Conservation (phyloP, 495 filamentous ascomycete species). For the Xylaria bambusicola region DNA sequence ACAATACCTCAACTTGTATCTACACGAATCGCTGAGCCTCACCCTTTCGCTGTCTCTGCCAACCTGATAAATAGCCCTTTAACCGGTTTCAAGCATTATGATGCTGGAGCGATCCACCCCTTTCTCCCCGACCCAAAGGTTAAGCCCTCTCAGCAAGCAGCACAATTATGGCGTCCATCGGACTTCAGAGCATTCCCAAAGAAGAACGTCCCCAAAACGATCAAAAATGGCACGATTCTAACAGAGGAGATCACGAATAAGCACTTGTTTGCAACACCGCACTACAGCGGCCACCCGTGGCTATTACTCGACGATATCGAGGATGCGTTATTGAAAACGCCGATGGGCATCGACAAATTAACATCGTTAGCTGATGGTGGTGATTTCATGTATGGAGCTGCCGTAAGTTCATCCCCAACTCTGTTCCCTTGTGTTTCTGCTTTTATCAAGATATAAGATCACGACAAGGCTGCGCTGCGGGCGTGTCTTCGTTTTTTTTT, state of each 20-base stretch:
- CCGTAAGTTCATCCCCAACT: neutral
- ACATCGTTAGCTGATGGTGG: conserved; percentile 7
- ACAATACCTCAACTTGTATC: conserved; percentile 56
- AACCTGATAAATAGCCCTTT: conserved; percentile 55
- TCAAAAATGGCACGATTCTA: conserved; percentile 15
- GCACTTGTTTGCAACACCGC: conserved; percentile 29
- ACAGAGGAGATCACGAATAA: conserved; percentile 23
- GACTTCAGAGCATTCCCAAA: conserved; percentile 21
- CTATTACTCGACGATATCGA: conserved; percentile 37
- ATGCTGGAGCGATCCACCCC: conserved; percentile 45
- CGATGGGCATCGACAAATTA: conserved; percentile 35
- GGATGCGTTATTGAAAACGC: conserved; percentile 40
- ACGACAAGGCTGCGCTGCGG: no score
- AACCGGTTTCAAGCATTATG: conserved; percentile 48
- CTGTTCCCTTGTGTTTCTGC: no score
- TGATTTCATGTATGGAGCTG: conserved; percentile 9
- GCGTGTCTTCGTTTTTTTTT: no score
- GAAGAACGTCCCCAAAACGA: conserved; percentile 20
- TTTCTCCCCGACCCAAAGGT: conserved; percentile 45
- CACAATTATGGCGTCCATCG: conserved; percentile 32
- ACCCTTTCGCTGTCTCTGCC: conserved; percentile 51
- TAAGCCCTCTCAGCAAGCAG: conserved; percentile 25
- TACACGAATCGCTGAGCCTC: conserved; percentile 51
- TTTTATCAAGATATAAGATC: no score
- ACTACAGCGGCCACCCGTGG: conserved; percentile 47